Percentiles rank a stretch among this genome's conserved stretches.
phyloP scores from a whole-genome alignment of 2,329 filamentous ascomycete species.

The Penicillium capsulatum region DNA sequence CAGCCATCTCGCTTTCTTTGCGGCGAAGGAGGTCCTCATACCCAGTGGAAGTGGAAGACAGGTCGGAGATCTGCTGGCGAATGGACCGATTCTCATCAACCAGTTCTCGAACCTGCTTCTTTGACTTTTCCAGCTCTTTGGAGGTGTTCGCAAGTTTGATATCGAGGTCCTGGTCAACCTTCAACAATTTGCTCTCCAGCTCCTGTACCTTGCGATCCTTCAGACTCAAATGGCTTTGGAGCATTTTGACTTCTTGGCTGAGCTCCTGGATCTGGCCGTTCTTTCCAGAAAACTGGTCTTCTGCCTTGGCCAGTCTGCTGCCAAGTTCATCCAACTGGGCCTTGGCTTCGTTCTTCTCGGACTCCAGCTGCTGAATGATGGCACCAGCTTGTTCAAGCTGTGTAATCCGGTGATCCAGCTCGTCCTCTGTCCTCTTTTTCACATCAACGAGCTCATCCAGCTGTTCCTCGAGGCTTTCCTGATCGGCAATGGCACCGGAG shows the following conservation, averaged over 20 bases:
- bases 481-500: constrained; percentile 84
- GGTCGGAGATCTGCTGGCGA: constrained; percentile 76
- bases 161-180: constrained; percentile 83
- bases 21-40: constrained; percentile 90
- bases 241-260: constrained; percentile 79
- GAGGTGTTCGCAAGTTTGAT: constrained; percentile 72
- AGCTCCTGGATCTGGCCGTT: constrained; percentile 72
- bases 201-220: constrained; percentile 90
- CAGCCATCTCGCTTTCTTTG: constrained; percentile 87
- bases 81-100: constrained; percentile 75
- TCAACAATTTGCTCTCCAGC: constrained; percentile 75
- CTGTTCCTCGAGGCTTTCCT: constrained; percentile 89
- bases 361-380: constrained; percentile 79
- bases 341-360: constrained; percentile 74
- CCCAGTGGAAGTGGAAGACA: constrained; percentile 87
- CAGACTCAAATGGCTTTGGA: constrained; percentile 81
- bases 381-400: constrained; percentile 89
- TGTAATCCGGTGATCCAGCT: constrained; percentile 70
- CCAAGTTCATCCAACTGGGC: constrained; percentile 67
- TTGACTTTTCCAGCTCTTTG: constrained; percentile 73
- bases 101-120: constrained; percentile 70
- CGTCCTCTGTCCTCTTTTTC: constrained; percentile 82
- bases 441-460: constrained; percentile 82
- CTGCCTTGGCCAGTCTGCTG: constrained; percentile 64
- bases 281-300: constrained; percentile 65